Evolutionary conservation across 768 basidiomycete species (phyloP).

Genomic region (Lentinula aciculospora): DNA sequence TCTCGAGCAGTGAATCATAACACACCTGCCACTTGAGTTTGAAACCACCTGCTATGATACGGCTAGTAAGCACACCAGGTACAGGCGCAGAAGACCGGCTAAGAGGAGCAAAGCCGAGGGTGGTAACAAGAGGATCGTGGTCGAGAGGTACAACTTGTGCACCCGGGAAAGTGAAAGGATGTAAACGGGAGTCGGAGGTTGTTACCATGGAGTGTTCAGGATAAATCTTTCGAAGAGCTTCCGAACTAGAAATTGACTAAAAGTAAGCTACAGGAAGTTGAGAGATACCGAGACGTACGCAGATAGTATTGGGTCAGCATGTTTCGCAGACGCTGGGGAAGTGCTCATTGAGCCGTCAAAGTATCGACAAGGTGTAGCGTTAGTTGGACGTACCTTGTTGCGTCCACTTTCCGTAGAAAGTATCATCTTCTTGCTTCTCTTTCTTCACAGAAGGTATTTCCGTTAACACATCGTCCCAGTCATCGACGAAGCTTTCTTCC

Average conservation of each 20-base stretch:
- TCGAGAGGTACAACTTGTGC: conserved; percentile 38
- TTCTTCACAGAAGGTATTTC: conserved; percentile 7
- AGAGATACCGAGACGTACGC: conserved; percentile 28
- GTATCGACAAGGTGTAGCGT: background rate
- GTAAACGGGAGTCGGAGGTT: conserved; percentile 39
- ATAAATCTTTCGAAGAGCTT: conserved; percentile 51
- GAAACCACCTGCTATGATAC: conserved; percentile 50
- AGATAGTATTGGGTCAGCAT: conserved; percentile 35
- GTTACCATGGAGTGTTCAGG: conserved; percentile 57
- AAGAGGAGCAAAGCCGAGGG: conserved; percentile 42
- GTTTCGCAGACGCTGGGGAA: conserved; percentile 45
- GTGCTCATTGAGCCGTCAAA: conserved; percentile 3
- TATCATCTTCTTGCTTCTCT: conserved; percentile 16
- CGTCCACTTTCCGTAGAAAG: conserved; percentile 47
- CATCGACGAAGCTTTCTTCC: conserved; percentile 40
- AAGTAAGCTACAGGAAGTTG: background rate
- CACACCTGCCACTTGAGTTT: conserved; percentile 55
- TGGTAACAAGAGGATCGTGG: conserved; percentile 45
- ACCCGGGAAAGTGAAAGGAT: conserved; percentile 47
- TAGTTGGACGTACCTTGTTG: conserved; percentile 35
- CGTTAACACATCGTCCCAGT: conserved; percentile 27
- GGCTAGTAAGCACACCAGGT: conserved; percentile 50
- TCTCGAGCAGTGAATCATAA: background rate
- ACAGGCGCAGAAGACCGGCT: conserved; percentile 32
- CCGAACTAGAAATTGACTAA: conserved; percentile 18